Conservation (phyloP, 2,329 filamentous ascomycete species). For the Beauveria sp. region DNA sequence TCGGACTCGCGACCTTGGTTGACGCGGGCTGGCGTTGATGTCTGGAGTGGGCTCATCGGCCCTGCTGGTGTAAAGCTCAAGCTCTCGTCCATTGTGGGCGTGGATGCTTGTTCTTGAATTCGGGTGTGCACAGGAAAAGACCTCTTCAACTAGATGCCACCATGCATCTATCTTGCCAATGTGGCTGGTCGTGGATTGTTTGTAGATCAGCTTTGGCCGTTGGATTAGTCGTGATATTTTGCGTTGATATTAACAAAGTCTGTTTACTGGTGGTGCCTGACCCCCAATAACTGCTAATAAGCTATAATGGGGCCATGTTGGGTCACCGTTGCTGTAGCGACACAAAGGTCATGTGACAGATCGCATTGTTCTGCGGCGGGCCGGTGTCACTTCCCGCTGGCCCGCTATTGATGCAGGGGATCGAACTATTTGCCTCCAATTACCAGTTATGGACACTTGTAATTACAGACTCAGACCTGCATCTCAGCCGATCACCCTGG, state of each 20-base stretch:
- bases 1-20: slow-evolving; percentile 40
- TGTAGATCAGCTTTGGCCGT: neutral
- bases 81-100: neutral
- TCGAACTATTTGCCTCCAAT: neutral
- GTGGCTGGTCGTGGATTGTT: neutral
- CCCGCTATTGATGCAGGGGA: slow-evolving; percentile 4
- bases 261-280: slow-evolving; percentile 9
- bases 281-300: neutral
- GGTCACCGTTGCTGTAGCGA: slow-evolving; percentile 13
- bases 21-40: slow-evolving; percentile 56
- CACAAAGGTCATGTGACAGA: slow-evolving; percentile 6
- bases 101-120: neutral
- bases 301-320: neutral
- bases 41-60: slow-evolving; percentile 49
- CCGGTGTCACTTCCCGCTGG: neutral
- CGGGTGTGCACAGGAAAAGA: neutral
- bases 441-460: slow-evolving; percentile 1
- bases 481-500: neutral
- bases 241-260: slow-evolving; percentile 8
- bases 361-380: neutral
- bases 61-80: slow-evolving; percentile 40
- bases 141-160: neutral
- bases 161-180: slow-evolving; percentile 2
- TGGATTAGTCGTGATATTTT: neutral
- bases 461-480: slow-evolving; percentile 8